A percentile compares a stretch with the other conserved stretches of the same genome.
Evolutionary conservation across 352 stramenopile species (phyloP).

Genomic region (Globisporangium echinulatum): DNA sequence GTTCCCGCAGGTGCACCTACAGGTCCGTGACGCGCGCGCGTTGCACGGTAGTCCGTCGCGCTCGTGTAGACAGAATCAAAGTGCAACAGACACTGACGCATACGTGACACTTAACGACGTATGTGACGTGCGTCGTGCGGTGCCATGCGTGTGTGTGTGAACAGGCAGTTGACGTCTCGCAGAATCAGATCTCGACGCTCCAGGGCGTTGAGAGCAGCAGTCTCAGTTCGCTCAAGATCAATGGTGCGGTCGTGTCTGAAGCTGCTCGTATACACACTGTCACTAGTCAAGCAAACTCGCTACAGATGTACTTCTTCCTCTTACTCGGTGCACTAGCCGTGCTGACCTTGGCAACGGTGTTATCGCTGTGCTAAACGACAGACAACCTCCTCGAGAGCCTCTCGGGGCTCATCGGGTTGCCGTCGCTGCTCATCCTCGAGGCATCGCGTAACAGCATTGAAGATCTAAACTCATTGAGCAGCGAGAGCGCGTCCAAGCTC

Average conservation of each 20-base stretch:
- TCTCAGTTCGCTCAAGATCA: constrained; percentile 54
- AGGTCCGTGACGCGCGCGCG: constrained; percentile 18
- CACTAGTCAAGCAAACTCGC: not conserved
- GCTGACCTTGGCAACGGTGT: too few species aligned
- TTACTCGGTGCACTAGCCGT: too few species aligned
- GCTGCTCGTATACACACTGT: not conserved
- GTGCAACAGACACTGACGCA: too few species aligned
- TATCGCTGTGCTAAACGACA: constrained; percentile 11
- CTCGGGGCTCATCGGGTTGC: constrained; percentile 33
- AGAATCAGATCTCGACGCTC: constrained; percentile 58
- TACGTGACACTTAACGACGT: too few species aligned
- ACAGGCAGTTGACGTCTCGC: constrained; percentile 56
- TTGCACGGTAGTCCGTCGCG: too few species aligned
- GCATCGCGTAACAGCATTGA: constrained; percentile 45
- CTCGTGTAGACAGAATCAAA: too few species aligned
- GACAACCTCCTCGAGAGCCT: constrained; percentile 50
- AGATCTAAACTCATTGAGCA: constrained; percentile 29
- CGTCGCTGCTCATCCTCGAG: constrained; percentile 48
- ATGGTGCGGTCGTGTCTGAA: constrained; percentile 20
- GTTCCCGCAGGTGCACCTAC: constrained; percentile 53
- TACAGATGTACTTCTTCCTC: too few species aligned
- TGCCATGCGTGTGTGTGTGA: not conserved
- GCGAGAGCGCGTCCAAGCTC: constrained; percentile 35
- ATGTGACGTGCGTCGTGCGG: too few species aligned
- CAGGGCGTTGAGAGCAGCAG: constrained; percentile 42